Evolutionary conservation across 1,284 basidiomycete species (phyloP), one percentile per base, ranked within the genome.

Genomic region (Clitocybe nebularis): DNA sequence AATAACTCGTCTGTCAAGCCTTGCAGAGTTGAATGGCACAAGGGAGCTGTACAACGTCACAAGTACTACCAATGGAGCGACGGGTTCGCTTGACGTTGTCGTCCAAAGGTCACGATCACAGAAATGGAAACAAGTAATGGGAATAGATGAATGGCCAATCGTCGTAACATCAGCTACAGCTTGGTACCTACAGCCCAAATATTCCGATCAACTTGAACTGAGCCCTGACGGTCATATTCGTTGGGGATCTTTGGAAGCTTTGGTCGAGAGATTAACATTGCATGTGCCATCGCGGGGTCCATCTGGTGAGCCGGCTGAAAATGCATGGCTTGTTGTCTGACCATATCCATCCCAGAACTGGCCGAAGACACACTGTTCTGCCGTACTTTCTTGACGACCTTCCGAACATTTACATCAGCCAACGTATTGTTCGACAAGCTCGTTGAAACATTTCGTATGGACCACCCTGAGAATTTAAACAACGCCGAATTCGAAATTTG

Each of bases 331-430:
- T 42, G 17, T 20, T 24, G n/a, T 30, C 22, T 66, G 65, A 52
- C 58, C 36, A 49, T 39, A 32, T 41, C 24, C 36, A 22, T 36
- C 33, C 16, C 58, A 75, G 75, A 66, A 52, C 54, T 66, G 36
- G 61, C 66, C 1, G 71, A 73, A 46, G 72, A 76, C 41, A 66
- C 63, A 1, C 60, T 64, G 5, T 90, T 79, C 59, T 74, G 79
- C 33, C 74, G 77, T 17, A 72, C 77, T 5, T 91, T 92, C 63
- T 66, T 93, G 32, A 81, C 77, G 66, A 92, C 89, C 7, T 89
- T 86, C 64, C 75, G 79, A 23, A 86, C 87, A 0, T 90, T 92
- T 57, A 82, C 79, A 22, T 79, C 78, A 4, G 73, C 88, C 1
- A 74, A 81, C 39, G 68, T 72, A 30, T 63, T 92, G 7, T 81